A percentile compares a stretch with the other conserved stretches of the same genome.
These are phyloP conservation scores for Begonia loranthoides DNA, from an alignment of 306 rosid genomes.

Conservation along the genomic window DNA sequence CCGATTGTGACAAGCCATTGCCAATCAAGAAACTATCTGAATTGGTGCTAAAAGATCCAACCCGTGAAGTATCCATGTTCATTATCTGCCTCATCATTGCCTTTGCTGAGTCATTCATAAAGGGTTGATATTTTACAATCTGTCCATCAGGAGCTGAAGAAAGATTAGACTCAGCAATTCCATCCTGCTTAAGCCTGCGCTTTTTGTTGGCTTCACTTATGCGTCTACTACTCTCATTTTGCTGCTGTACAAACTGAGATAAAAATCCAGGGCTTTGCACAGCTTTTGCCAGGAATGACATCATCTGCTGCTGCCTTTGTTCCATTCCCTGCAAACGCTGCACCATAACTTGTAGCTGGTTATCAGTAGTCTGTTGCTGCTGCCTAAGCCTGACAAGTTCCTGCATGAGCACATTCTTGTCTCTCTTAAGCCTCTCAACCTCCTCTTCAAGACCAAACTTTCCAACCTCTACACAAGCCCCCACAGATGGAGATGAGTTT, in stretches of 20 bases:
- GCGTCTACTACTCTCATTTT: conserved; percentile 75
- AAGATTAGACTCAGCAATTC: conserved; percentile 32
- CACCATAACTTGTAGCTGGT: conserved; percentile 83
- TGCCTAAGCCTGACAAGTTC: conserved; percentile 95
- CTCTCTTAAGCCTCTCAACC: conserved; percentile 92
- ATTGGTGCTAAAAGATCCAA: conserved; percentile 34
- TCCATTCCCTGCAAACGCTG: conserved; percentile 98
- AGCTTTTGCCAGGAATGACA: conserved; percentile 97
- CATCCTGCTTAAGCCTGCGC: conserved; percentile 77
- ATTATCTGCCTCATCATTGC: conserved; percentile 72
- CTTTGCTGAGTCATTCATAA: conserved; percentile 57
- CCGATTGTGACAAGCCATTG: conserved; percentile 38
- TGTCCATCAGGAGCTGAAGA: conserved; percentile 64
- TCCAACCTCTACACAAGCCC: conserved; percentile 95
- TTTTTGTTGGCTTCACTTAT: conserved; percentile 71
- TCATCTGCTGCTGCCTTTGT: conserved; percentile 95
- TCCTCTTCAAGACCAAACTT: conserved; percentile 97
- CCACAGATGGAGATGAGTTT: conserved; percentile 68
- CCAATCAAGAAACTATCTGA: conserved; percentile 42
- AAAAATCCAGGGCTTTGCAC: conserved; percentile 93
- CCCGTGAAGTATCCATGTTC: conserved; percentile 44
- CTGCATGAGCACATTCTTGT: conserved; percentile 95
- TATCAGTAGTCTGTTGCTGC: conserved; percentile 95
- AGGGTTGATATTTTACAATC: conserved; percentile 75
- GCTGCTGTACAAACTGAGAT: conserved; percentile 89